Percentiles rank a stretch among this genome's conserved stretches.
Evolutionary conservation across 345 rosid species (phyloP).

Genomic region (Brassica juncea): DNA sequence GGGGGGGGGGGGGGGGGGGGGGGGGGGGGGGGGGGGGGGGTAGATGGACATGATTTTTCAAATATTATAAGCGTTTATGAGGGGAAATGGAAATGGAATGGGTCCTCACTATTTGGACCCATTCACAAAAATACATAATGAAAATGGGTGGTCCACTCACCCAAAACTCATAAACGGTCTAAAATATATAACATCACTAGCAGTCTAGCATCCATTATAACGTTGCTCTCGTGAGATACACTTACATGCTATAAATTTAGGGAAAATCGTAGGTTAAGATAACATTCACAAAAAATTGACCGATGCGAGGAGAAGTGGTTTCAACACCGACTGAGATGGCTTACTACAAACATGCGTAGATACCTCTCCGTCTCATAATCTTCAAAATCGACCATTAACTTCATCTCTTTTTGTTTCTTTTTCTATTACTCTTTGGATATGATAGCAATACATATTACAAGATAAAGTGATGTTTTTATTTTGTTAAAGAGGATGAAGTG

Average conservation of each 20-base stretch:
- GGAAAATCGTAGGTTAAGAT: constrained; percentile 32
- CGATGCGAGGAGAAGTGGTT: constrained; percentile 17
- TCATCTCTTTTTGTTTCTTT: too few relatives aligned
- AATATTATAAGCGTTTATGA: constrained; percentile 35
- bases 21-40: not conserved
- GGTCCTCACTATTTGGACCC: constrained; percentile 28
- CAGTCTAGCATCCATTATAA: not conserved
- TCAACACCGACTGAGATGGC: constrained; percentile 8
- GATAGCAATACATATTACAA: too few relatives aligned
- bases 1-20: too few relatives aligned
- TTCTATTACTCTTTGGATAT: too few relatives aligned
- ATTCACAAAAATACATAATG: constrained; percentile 35
- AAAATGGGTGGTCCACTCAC: constrained; percentile 39
- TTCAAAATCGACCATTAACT: too few relatives aligned
- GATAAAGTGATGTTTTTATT: too few relatives aligned
- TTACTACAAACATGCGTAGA: not conserved
- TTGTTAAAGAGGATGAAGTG: too few relatives aligned
- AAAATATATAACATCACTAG: constrained; percentile 26
- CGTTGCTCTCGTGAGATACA: constrained; percentile 23
- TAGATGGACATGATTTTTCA: constrained; percentile 39
- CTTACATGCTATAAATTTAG: constrained; percentile 4
- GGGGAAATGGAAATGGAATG: constrained; percentile 33
- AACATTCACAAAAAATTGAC: constrained; percentile 27
- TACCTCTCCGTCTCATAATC: too few relatives aligned
- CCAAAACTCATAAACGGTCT: constrained; percentile 39